phyloP scores from a whole-genome alignment of 1,284 basidiomycete genomes.

The Ganoderma leucocontextum region DNA sequence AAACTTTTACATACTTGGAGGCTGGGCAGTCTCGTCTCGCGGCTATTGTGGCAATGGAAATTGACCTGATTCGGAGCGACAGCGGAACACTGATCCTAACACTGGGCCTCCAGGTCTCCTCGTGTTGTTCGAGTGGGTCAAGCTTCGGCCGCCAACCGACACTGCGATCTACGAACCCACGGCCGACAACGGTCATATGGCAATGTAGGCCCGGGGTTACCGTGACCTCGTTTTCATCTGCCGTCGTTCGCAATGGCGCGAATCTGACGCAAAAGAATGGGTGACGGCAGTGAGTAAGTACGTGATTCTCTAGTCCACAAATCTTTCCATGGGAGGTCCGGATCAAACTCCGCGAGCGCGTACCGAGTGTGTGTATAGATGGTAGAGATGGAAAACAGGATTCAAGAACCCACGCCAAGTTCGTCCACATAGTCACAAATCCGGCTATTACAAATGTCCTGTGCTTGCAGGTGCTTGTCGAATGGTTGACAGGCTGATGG shows the following conservation, averaged over 20 bases:
- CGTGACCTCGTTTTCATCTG: not conserved
- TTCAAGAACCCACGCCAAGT: not conserved
- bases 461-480: not conserved
- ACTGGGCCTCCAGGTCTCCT: not conserved
- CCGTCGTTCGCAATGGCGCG: not conserved
- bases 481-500: not conserved
- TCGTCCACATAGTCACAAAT: not conserved
- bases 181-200: slow-evolving; percentile 2
- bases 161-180: slow-evolving; percentile 2
- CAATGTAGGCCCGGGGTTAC: not conserved
- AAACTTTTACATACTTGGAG: not conserved
- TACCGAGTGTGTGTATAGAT: not conserved
- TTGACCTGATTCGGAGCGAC: slow-evolving; percentile 6
- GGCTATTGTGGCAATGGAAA: slow-evolving; percentile 4
- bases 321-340: not conserved
- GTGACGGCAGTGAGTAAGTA: not conserved
- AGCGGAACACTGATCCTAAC: not conserved
- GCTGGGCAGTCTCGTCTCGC: not conserved
- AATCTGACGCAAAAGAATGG: not conserved
- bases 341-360: slow-evolving; percentile 1
- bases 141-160: slow-evolving; percentile 4
- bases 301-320: not conserved
- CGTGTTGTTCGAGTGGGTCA: not conserved
- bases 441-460: not conserved
- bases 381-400: not conserved